Conservation (phyloP, 495 filamentous ascomycete genomes). For the Talaromyces thailandensis region DNA sequence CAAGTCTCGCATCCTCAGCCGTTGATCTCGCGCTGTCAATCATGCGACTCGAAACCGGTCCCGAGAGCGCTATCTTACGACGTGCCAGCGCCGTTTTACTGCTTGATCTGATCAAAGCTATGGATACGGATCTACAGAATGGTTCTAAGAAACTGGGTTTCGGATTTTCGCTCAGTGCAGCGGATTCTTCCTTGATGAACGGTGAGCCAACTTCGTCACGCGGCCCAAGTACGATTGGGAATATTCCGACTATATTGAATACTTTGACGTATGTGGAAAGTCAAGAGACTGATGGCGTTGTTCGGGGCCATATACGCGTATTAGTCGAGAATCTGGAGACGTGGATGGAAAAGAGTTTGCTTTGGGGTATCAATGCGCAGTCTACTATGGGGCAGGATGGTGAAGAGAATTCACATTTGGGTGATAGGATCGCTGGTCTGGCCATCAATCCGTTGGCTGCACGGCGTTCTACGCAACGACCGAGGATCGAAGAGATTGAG, state of each 20-base stretch:
- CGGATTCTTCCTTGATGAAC: background rate
- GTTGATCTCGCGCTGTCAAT: conserved; percentile 61
- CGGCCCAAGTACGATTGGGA: conserved; percentile 28
- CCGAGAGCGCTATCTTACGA: conserved; percentile 62
- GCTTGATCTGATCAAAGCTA: conserved; percentile 53
- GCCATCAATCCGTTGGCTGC: conserved; percentile 26
- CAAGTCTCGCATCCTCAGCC: conserved; percentile 42
- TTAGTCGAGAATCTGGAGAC: conserved; percentile 65
- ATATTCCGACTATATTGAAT: conserved; percentile 52
- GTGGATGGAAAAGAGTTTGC: conserved; percentile 52
- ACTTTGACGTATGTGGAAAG: conserved; percentile 56
- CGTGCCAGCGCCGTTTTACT: conserved; percentile 64
- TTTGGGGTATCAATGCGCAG: conserved; percentile 31
- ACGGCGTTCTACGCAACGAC: conserved; percentile 16
- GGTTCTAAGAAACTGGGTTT: conserved; percentile 40
- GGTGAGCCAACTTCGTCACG: background rate
- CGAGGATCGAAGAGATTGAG: conserved; percentile 47
- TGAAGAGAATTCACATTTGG: conserved; percentile 22
- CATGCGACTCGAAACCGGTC: conserved; percentile 52
- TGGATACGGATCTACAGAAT: conserved; percentile 51
- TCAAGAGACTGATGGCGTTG: conserved; percentile 64
- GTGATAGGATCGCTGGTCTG: conserved; percentile 32
- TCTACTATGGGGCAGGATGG: conserved; percentile 3
- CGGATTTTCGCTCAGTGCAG: conserved; percentile 38
- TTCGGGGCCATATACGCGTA: conserved; percentile 60